phyloP scores from a whole-genome alignment of 2,329 filamentous ascomycete genomes.

The Colletotrichum melonis region DNA sequence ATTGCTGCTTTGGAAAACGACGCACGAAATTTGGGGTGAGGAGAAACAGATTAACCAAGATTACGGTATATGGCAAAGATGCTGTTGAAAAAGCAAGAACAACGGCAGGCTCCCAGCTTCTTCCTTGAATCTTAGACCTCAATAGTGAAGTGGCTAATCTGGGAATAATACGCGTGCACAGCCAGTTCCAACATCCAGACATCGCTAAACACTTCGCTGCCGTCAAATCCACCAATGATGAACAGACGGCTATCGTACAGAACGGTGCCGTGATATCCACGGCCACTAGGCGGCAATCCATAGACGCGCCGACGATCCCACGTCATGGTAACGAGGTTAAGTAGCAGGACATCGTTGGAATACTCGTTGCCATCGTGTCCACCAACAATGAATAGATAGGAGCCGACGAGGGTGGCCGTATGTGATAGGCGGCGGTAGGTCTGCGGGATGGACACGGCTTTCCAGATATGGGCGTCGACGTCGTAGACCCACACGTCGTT shows the following conservation, averaged over 20 bases:
- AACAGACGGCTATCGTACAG: slow-evolving; percentile 74
- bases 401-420: slow-evolving; percentile 76
- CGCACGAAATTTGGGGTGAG: slow-evolving; percentile 7
- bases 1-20: slow-evolving; percentile 13
- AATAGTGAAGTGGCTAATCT: slow-evolving; percentile 79
- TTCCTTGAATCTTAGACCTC: slow-evolving; percentile 60
- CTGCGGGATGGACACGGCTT: slow-evolving; percentile 66
- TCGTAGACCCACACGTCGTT: slow-evolving; percentile 81
- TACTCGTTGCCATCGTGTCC: slow-evolving; percentile 79
- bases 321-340: slow-evolving; percentile 80
- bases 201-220: slow-evolving; percentile 74
- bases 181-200: slow-evolving; percentile 76
- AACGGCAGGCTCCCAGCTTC: not conserved
- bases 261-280: slow-evolving; percentile 75
- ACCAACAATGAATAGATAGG: slow-evolving; percentile 76
- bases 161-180: slow-evolving; percentile 78
- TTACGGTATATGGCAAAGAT: not conserved
- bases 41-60: not conserved
- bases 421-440: slow-evolving; percentile 75
- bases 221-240: slow-evolving; percentile 76
- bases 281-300: slow-evolving; percentile 69
- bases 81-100: not conserved
- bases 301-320: slow-evolving; percentile 77
- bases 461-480: slow-evolving; percentile 71
- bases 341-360: slow-evolving; percentile 74